Evolutionary conservation across 257 asterid genomes (phyloP), one percentile per base, ranked within the genome.

Genomic region (Nicotiana paniculata): DNA sequence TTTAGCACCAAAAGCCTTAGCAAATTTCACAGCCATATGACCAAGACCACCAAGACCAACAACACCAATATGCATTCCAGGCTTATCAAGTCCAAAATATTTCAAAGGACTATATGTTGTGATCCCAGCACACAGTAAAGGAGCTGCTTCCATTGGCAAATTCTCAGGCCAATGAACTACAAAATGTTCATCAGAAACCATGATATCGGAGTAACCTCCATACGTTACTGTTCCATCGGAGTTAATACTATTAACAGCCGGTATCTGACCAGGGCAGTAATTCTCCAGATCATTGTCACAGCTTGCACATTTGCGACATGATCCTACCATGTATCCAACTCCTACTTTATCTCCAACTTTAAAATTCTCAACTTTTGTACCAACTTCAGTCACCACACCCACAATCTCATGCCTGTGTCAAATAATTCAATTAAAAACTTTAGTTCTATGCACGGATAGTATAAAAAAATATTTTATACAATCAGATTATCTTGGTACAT

Each of bases 21-120:
- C 92, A 78, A 90, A 89, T 77, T 88, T 89, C 17, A 89, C 90
- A 30, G 88, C 83, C 68, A 89, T 84, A 37, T 89, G 92, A 16
- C 90, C 90, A 21, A 90, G 84, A 28, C 93, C 93, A 10, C 93
- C 93, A 35, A 90, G 91, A 9, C 93, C 93, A 8, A 85, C 86
- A 16, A 90, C 82, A 3, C 93, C 93, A 2, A 88, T 82, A 30
- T 84, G 81, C 43, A 72, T 62, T 12, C 93, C 91, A 0, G 90
- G 91, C 81, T 88, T 81, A 66, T 85, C 89, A 10, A 90, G 83
- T n/a, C 86, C 90, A 30, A 61, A 87, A 76, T 84, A 83, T 84
- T 77, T 90, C 85, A 88, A 35, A 0, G 91, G 93, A 51, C 90
- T 86, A 85, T 86, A 90, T 26, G 84, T 84, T 53, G 91, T 90